phyloP scores from a whole-genome alignment of 495 filamentous ascomycete species.

The Tuber umbilicatum region DNA sequence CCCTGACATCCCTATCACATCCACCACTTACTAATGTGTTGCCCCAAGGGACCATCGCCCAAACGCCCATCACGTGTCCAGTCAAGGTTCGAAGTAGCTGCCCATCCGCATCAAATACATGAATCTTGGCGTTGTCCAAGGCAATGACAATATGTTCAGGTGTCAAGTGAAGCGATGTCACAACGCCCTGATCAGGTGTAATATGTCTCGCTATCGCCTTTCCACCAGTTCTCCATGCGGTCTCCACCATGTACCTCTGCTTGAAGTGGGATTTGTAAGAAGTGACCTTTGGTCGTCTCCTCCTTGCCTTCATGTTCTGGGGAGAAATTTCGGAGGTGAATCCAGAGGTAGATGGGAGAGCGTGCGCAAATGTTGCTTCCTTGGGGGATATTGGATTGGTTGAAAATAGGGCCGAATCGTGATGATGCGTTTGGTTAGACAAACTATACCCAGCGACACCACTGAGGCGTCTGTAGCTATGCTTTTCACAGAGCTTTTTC shows the following conservation, averaged over 20 bases:
- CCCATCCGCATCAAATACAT: constrained; percentile 91
- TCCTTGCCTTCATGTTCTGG: constrained; percentile 35
- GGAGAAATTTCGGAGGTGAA: constrained; percentile 41
- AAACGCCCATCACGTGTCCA: constrained; percentile 97
- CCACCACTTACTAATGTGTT: constrained; percentile 93
- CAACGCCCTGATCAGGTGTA: constrained; percentile 90
- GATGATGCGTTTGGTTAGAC: constrained; percentile 18
- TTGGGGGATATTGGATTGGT: constrained; percentile 37
- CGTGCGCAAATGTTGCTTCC: constrained; percentile 32
- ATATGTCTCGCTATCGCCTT: constrained; percentile 71
- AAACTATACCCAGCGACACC: constrained; percentile 26
- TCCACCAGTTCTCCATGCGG: constrained; percentile 89
- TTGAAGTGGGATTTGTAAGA: constrained; percentile 97
- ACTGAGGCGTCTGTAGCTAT: constrained; percentile 64
- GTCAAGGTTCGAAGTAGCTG: constrained; percentile 79
- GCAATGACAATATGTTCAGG: constrained; percentile 95
- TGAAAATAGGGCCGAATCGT: constrained; percentile 35
- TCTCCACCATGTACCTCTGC: constrained; percentile 92
- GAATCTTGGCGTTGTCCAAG: constrained; percentile 95
- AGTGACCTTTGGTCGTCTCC: constrained; percentile 35
- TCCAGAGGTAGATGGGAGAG: constrained; percentile 28
- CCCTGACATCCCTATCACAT: constrained; percentile 91
- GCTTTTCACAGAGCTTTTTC: constrained; percentile 92
- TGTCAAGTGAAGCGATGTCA: constrained; percentile 90
- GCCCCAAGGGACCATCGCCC: constrained; percentile 99